Base-by-base conservation (phyloP, 352 stramenopile species). In the Phytophthora cactorum region DNA sequence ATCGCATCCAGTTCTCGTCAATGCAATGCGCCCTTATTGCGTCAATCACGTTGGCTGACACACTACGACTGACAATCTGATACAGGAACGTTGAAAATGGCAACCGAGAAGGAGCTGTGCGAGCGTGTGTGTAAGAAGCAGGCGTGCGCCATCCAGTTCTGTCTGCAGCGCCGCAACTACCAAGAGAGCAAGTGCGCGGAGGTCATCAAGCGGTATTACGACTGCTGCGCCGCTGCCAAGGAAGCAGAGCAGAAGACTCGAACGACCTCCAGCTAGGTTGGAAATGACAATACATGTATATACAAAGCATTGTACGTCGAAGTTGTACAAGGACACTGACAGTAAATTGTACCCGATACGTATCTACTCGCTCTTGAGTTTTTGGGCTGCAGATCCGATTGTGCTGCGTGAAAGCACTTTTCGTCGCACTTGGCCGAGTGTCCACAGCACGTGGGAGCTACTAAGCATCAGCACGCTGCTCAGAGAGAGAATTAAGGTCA, bases 91-190 rank as follows among this genome's bases (percentile, higher is more conserved):
- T 34, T 39, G 12, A 56, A 51, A 36, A 74, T 75, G 59, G n/a
- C 22, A 1, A 32, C 14, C 31, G 63, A 72, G 29, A 67, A 71
- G 60, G 70, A 79, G 47, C 44, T 90, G 15, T 93, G 82, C 65
- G 76, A 92, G 66, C 73, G 69, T 7, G 52, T 74, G 36, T 96
- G 88, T 67, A 87, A 87, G 74, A 80, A 87, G 59, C 77, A 90
- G 17, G 88, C 86, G 15, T 96, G 86, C 50, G 83, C 83, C 45
- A 94, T 94, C 73, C 88, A 96, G 73, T 81, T 82, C 61, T 96
- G 88, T 77, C 73, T 96, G 36, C 78, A 91, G 76, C 84, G 81
- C 15, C 72, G 69, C 49, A 74, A 74, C 27, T 94, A 96, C 59
- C 84, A 96, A 62, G 85, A 96, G 63, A 83, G 43, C 68, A 82